Conservation (phyloP, 768 basidiomycete species). For the Hysterangium stoloniferum region DNA sequence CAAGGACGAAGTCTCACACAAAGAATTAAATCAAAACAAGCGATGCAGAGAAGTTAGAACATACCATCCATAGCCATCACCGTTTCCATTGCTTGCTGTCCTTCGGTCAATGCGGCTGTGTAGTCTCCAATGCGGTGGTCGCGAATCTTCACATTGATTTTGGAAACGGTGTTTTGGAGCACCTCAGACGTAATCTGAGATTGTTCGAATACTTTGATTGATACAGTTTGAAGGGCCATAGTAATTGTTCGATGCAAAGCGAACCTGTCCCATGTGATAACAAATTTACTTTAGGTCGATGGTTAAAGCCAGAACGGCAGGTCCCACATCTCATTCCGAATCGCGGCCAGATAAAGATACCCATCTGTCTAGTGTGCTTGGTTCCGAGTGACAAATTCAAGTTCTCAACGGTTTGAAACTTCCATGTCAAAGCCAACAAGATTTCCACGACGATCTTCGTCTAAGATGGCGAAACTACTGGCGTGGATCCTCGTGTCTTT, state of each 20-base stretch:
- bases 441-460: too few species aligned
- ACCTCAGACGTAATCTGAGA: slow-evolving; percentile 5
- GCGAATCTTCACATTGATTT: slow-evolving; percentile 2
- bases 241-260: too few species aligned
- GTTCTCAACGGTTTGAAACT: too few species aligned
- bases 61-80: slow-evolving; percentile 9
- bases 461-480: slow-evolving; percentile 28
- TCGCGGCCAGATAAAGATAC: too few species aligned
- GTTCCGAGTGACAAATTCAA: too few species aligned
- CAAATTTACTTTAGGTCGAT: too few species aligned
- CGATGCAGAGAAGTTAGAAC: not conserved
- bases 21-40: not conserved
- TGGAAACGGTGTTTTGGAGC: slow-evolving; percentile 6
- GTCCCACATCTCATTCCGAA: too few species aligned
- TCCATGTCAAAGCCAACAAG: too few species aligned
- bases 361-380: too few species aligned
- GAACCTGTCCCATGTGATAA: too few species aligned
- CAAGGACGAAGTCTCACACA: slow-evolving; percentile 15
- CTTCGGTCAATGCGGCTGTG: slow-evolving; percentile 2
- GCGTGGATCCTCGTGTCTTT: slow-evolving; percentile 29
- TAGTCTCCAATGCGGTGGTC: slow-evolving; percentile 6
- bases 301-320: too few species aligned
- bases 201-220: not conserved
- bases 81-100: slow-evolving; percentile 1
- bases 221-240: not conserved